Evolutionary conservation across 2,329 filamentous ascomycete species (phyloP).

Genomic region (Fusarium tuaranense): DNA sequence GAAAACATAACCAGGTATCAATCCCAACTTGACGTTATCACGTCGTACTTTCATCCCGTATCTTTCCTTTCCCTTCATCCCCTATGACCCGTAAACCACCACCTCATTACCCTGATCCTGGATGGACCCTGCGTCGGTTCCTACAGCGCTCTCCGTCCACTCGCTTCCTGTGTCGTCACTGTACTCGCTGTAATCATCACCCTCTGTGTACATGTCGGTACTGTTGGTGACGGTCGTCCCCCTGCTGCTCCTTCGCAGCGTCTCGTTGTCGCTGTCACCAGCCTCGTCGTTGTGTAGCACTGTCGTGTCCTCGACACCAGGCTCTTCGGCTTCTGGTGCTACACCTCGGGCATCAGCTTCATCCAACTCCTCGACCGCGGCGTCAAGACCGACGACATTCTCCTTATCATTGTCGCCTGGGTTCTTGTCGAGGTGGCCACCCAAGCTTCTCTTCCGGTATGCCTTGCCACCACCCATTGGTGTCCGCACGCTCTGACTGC

Average conservation of each 20-base stretch:
- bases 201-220: slow-evolving; percentile 52
- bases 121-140: slow-evolving; percentile 39
- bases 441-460: slow-evolving; percentile 78
- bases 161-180: slow-evolving; percentile 60
- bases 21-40: slow-evolving; percentile 11
- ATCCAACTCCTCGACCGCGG: slow-evolving; percentile 70
- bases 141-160: slow-evolving; percentile 60
- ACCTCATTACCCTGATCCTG: slow-evolving; percentile 51
- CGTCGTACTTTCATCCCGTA: slow-evolving; percentile 3
- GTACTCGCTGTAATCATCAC: slow-evolving; percentile 54
- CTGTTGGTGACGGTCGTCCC: slow-evolving; percentile 60
- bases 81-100: slow-evolving; percentile 49
- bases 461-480: slow-evolving; percentile 57
- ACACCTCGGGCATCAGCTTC: slow-evolving; percentile 45
- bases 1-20: slow-evolving; percentile 27
- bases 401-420: slow-evolving; percentile 71
- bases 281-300: slow-evolving; percentile 38
- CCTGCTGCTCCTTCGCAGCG: slow-evolving; percentile 61
- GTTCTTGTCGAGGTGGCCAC: slow-evolving; percentile 60
- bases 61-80: slow-evolving; percentile 5
- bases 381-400: slow-evolving; percentile 68
- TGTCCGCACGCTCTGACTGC: slow-evolving; percentile 82
- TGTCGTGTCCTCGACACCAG: slow-evolving; percentile 42
- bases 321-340: slow-evolving; percentile 31
- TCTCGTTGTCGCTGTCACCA: slow-evolving; percentile 63